A percentile compares a stretch with the other conserved stretches of the same genome.
phyloP scores from a whole-genome alignment of 148 eudicot species.

The Arctostaphylos glauca region DNA sequence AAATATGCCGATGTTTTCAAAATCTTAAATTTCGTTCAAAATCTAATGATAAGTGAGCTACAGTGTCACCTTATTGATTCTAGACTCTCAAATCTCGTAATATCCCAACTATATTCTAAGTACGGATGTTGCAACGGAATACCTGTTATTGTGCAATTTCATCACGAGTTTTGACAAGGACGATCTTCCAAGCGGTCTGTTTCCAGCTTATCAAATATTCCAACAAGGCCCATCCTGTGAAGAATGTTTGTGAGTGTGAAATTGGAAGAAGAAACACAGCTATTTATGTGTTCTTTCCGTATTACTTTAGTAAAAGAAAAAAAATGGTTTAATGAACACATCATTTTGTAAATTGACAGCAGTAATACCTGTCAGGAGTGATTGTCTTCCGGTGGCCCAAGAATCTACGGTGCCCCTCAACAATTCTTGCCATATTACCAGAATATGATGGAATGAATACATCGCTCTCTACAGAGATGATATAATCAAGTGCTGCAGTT shows the following conservation, averaged over 20 bases:
- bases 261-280: neutral
- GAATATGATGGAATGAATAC: constrained; percentile 81
- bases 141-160: constrained; percentile 65
- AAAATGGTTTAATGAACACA: neutral
- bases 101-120: too few species aligned
- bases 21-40: too few species aligned
- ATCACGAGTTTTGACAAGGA: constrained; percentile 36
- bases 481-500: constrained; percentile 89
- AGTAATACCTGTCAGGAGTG: constrained; percentile 75
- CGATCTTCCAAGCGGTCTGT: constrained; percentile 46
- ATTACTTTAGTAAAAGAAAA: neutral
- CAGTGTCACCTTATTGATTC: too few species aligned
- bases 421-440: constrained; percentile 92
- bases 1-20: too few species aligned
- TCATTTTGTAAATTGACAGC: neutral
- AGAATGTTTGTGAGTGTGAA: constrained; percentile 2
- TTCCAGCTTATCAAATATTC: constrained; percentile 69
- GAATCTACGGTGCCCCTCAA: constrained; percentile 93
- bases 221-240: constrained; percentile 78
- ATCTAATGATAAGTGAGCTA: too few species aligned
- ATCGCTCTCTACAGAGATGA: constrained; percentile 79
- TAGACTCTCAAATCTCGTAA: too few species aligned
- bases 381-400: constrained; percentile 79
- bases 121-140: neutral
- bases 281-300: neutral